Evolutionary conservation across 2,329 filamentous ascomycete genomes (phyloP), one percentile per base, ranked within the genome.

Genomic region (Trichoderma breve): DNA sequence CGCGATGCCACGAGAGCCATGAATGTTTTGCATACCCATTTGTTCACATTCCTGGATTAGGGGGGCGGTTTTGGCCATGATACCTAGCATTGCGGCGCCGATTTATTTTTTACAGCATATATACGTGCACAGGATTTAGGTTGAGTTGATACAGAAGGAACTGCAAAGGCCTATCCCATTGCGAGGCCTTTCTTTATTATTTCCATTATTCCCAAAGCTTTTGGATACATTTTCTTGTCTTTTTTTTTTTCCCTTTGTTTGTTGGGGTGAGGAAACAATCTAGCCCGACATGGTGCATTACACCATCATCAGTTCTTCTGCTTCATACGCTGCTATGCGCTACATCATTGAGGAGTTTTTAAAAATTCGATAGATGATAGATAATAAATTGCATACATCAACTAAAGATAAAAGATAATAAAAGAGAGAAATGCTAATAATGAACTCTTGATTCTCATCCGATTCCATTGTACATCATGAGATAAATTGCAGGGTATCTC

Each of bases 21-120:
- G 86, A 98, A 97, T 80, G 94, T 98, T 78, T 87, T 99, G 75
- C 96, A 99, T 81, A 98, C 96, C 24, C 95, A 95, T 84, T 89
- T 99, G 71, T 98, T 99, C 80, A 98, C 95, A 2, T 98, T 98
- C 83, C 86, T 98, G 78, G 95, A 98, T 74, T 94, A 47, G 26
- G 30, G 26, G 24, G 14, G 15, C 36, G 24, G 14, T 26, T 39
- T 26, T 47, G 55, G 55, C 53, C 53, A 68, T 47, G 26, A 68
- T 58, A 68, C 12, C 53, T 21, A 58, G 30, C 47, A 60, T 53
- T 47, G 36, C 28, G 66, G 28, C 34, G 28, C 55, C 21, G 9
- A 60, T 57, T 32, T 57, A 14, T 39, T 67, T 64, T 64, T 51
- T 4, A 43, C 24, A 32, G 39, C 30, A 67, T 55, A 57, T 57